Evolutionary conservation across 306 rosid species (phyloP), one percentile per base, ranked within the genome.

Genomic region (Geum urbanum): DNA sequence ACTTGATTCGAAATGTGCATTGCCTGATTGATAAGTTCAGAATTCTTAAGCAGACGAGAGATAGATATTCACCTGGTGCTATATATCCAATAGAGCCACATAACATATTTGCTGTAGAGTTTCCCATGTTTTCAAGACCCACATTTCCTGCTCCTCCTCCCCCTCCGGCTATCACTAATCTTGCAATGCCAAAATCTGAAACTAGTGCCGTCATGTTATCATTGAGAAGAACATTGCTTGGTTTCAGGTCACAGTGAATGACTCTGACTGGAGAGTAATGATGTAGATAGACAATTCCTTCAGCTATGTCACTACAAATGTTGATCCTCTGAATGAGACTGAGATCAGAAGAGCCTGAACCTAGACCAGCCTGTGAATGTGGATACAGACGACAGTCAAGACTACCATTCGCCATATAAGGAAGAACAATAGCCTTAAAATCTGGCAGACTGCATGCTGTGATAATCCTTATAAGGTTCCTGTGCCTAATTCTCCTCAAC

Each of bases 201-300:
- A 87, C 92, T 7, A 89, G 75, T 80, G 96, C 92, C 45, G 92
- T 85, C 87, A 89, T 79, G 72, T 80, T 86, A 56, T 89, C 89
- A 24, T 89, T 89, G 75, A 87, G 85, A 76, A 89, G 92, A 72
- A 87, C 78, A 77, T 83, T 88, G 79, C 87, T 80, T 55, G 91
- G 95, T 43, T 88, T 88, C 20, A 87, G 80, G 74, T 89, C 96
- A 56, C 92, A 87, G 73, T 89, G 92, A 67, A 87, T 85, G 79
- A 85, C 92, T 78, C 75, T 82, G 57, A 80, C 81, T 7, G 85
- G 96, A 44, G 96, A 87, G 63, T 89, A 85, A 61, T 89, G 96
- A 78, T 89, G 92, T 50, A 89, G 80, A 76, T 87, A 89, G 60
- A 90, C 92, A 90, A 89, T 83, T 46, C 90, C 90, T 81, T 89